phyloP scores from a whole-genome alignment of 768 basidiomycete genomes.

The Kwoniella pini region DNA sequence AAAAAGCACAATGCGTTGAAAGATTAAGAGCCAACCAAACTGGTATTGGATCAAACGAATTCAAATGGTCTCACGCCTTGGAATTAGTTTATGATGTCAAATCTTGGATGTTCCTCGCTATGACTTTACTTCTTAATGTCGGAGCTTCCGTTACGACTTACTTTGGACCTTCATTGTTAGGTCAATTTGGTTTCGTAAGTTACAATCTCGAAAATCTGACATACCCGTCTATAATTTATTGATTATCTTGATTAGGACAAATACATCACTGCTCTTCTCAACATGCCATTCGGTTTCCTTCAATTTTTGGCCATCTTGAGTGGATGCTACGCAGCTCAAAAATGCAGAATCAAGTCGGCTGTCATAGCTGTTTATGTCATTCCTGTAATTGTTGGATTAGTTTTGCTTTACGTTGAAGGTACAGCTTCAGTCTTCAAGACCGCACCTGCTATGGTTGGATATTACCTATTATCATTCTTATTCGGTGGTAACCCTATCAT shows the following conservation, averaged over 20 bases:
- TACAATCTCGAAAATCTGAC: no score
- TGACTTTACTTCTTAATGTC: conserved; percentile 40
- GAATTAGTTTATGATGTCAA: conserved; percentile 48
- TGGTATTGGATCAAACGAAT: conserved; percentile 47
- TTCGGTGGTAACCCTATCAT: conserved; percentile 51
- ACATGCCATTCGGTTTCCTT: conserved; percentile 48
- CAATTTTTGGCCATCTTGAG: conserved; percentile 45
- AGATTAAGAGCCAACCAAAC: conserved; percentile 52
- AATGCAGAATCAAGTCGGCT: conserved; percentile 40
- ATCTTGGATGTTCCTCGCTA: conserved; percentile 38
- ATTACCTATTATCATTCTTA: conserved; percentile 52
- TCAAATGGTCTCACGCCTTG: conserved; percentile 42
- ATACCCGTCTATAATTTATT: neutral
- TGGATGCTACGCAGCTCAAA: conserved; percentile 33
- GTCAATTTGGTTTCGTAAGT: conserved; percentile 32
- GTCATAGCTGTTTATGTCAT: conserved; percentile 35
- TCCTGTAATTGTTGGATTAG: conserved; percentile 44
- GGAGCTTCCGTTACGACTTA: conserved; percentile 47
- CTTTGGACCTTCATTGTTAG: conserved; percentile 37
- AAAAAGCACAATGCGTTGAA: conserved; percentile 46
- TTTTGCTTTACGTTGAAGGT: conserved; percentile 37
- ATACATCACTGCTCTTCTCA: conserved; percentile 34
- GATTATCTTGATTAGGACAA: conserved; percentile 5
- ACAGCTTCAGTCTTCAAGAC: conserved; percentile 16
- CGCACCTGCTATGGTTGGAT: conserved; percentile 46